These are phyloP conservation scores for Nemania sp. DNA, from an alignment of 2,329 filamentous ascomycete genomes.

Conservation along the genomic window DNA sequence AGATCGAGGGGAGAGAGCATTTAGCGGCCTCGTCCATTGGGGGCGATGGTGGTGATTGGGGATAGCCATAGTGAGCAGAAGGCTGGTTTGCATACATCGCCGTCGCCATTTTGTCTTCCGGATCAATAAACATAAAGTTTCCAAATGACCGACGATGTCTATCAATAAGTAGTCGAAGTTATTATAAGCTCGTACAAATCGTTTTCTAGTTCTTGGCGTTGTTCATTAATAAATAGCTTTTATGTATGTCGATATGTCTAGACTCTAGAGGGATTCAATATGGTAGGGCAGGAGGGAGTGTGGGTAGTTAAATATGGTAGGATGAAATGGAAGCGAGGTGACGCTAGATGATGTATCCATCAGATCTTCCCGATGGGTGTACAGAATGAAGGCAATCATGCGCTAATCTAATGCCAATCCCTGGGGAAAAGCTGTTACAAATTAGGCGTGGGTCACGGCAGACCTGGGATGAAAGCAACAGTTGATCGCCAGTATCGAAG, in stretches of 20 bases:
- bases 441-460: constrained; percentile 56
- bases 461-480: constrained; percentile 47
- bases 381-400: constrained; percentile 54
- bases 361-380: constrained; percentile 51
- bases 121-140: constrained; percentile 34
- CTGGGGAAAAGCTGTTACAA: constrained; percentile 57
- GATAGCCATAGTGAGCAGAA: constrained; percentile 56
- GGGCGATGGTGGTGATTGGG: constrained; percentile 71
- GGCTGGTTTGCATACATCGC: constrained; percentile 52
- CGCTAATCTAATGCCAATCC: constrained; percentile 55
- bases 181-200: constrained; percentile 14
- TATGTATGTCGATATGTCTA: constrained; percentile 20
- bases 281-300: constrained; percentile 38
- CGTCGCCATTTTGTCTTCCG: constrained; percentile 47
- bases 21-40: constrained; percentile 74
- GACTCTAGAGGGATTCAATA: constrained; percentile 26
- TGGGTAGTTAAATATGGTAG: constrained; percentile 51
- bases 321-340: constrained; percentile 44
- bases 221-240: constrained; percentile 16
- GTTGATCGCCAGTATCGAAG: constrained; percentile 42
- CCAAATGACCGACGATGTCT: constrained; percentile 23
- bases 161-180: constrained; percentile 20
- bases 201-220: constrained; percentile 8
- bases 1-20: constrained; percentile 91
- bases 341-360: constrained; percentile 48